Evolutionary conservation across 345 rosid species (phyloP).

Genomic region (Jatropha curcas): DNA sequence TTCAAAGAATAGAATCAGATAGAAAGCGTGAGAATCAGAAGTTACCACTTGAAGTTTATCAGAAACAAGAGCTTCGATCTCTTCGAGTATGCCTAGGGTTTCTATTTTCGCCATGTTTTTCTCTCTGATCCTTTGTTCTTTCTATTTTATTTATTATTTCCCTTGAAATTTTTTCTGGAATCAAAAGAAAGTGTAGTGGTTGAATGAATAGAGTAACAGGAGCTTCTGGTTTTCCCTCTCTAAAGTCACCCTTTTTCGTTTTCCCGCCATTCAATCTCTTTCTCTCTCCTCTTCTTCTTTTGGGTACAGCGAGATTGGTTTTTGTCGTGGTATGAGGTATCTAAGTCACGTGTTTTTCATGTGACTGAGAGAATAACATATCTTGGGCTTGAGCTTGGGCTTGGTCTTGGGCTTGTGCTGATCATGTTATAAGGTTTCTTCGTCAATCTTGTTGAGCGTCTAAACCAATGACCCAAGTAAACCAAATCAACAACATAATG

Average conservation of each 20-base stretch:
- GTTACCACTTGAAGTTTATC: slow-evolving; percentile 82
- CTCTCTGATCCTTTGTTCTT: background rate
- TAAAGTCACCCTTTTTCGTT: slow-evolving; percentile 3
- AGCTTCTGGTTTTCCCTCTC: background rate
- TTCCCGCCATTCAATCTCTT: slow-evolving; percentile 11
- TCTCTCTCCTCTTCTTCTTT: background rate
- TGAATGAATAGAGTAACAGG: background rate
- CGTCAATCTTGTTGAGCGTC: no score
- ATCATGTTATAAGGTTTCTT: no score
- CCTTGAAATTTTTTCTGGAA: no score
- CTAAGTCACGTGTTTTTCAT: background rate
- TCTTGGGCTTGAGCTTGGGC: no score
- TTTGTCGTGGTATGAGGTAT: background rate
- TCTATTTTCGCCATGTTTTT: slow-evolving; percentile 50
- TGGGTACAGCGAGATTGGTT: background rate
- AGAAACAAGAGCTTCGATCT: slow-evolving; percentile 70
- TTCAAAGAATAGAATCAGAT: background rate
- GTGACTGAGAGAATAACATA: background rate
- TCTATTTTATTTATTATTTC: no score
- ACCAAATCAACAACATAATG: no score
- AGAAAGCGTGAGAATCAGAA: background rate
- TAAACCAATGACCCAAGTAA: no score
- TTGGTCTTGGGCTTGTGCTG: no score
- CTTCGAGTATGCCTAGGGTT: slow-evolving; percentile 66
- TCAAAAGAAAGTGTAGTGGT: no score